These are phyloP conservation scores for Kodamaea ohmeri DNA, from an alignment of 1,139 yeast genomes.

Conservation along the genomic window DNA sequence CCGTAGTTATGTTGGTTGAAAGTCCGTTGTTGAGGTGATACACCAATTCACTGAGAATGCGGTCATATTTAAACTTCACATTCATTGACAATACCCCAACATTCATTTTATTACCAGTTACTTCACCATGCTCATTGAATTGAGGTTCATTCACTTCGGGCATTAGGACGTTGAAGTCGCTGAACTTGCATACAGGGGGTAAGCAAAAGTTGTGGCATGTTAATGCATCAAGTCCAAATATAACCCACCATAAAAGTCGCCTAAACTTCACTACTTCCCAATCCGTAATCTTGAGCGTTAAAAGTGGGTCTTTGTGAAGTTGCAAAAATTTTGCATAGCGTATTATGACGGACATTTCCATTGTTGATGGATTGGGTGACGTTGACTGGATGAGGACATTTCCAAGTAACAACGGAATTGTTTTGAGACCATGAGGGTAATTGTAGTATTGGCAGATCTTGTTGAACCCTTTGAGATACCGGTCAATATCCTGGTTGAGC, in stretches of 20 bases:
- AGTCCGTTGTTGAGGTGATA: slow-evolving; percentile 42
- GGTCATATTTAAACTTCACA: slow-evolving; percentile 51
- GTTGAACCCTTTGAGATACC: slow-evolving; percentile 46
- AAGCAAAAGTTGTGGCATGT: slow-evolving; percentile 57
- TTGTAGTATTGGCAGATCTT: slow-evolving; percentile 49
- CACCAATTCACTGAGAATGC: slow-evolving; percentile 53
- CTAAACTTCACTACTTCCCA: slow-evolving; percentile 49
- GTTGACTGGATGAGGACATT: slow-evolving; percentile 55
- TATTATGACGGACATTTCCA: slow-evolving; percentile 49
- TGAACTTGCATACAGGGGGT: slow-evolving; percentile 53
- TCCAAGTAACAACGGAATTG: slow-evolving; percentile 46
- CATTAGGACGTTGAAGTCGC: slow-evolving; percentile 55
- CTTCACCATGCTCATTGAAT: slow-evolving; percentile 22
- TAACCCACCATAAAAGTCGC: slow-evolving; percentile 64
- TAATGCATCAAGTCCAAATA: slow-evolving; percentile 56
- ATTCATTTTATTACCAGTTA: slow-evolving; percentile 29
- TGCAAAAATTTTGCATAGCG: slow-evolving; percentile 56
- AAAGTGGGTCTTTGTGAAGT: slow-evolving; percentile 57
- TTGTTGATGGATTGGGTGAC: slow-evolving; percentile 53
- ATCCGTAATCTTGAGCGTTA: slow-evolving; percentile 47
- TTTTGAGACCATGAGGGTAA: slow-evolving; percentile 52
- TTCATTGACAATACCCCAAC: slow-evolving; percentile 45
- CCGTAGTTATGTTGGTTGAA: slow-evolving; percentile 32
- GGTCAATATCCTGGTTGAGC: slow-evolving; percentile 49
- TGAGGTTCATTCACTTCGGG: slow-evolving; percentile 49